A percentile compares a stretch with the other conserved stretches of the same genome.
These are phyloP conservation scores for Gymnopus androsaceus DNA, from an alignment of 1,284 basidiomycete genomes.

Conservation along the genomic window DNA sequence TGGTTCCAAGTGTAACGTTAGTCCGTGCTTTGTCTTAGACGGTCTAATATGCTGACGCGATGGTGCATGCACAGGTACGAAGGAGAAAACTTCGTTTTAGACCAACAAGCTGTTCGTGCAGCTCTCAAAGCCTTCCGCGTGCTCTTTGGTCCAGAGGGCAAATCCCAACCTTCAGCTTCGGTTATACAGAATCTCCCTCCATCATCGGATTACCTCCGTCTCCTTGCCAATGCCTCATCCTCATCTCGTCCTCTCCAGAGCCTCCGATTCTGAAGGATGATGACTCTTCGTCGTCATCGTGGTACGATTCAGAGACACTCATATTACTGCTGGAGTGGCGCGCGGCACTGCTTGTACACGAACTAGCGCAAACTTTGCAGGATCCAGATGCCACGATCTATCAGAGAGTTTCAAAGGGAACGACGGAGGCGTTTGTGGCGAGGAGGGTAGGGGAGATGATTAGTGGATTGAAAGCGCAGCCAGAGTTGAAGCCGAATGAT, in stretches of 20 bases:
- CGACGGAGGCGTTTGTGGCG: conserved; percentile 70
- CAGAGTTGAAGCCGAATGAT: conserved; percentile 31
- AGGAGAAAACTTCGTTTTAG: conserved; percentile 78
- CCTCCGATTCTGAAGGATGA: conserved; percentile 23
- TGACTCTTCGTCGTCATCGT: conserved; percentile 24
- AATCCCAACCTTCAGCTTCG: neutral
- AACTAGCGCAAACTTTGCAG: conserved; percentile 40
- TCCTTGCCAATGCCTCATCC: no score
- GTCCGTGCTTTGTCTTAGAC: conserved; percentile 20
- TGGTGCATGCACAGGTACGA: conserved; percentile 55
- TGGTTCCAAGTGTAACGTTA: conserved; percentile 66
- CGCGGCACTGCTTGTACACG: conserved; percentile 58
- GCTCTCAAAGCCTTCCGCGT: conserved; percentile 59
- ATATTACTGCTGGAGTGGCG: conserved; percentile 61
- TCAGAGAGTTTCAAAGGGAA: conserved; percentile 60
- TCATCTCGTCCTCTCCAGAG: conserved; percentile 12
- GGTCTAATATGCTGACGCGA: neutral
- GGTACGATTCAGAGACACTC: conserved; percentile 39
- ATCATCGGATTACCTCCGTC: conserved; percentile 50
- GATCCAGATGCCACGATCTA: conserved; percentile 53
- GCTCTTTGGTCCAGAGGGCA: conserved; percentile 27
- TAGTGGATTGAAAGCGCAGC: conserved; percentile 24
- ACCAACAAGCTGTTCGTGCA: conserved; percentile 71
- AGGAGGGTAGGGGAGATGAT: conserved; percentile 54
- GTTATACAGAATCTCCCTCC: conserved; percentile 35